These are phyloP conservation scores for Paramecium pentaurelia DNA, from an alignment of 73 alveolate species.

Conservation along the genomic window DNA sequence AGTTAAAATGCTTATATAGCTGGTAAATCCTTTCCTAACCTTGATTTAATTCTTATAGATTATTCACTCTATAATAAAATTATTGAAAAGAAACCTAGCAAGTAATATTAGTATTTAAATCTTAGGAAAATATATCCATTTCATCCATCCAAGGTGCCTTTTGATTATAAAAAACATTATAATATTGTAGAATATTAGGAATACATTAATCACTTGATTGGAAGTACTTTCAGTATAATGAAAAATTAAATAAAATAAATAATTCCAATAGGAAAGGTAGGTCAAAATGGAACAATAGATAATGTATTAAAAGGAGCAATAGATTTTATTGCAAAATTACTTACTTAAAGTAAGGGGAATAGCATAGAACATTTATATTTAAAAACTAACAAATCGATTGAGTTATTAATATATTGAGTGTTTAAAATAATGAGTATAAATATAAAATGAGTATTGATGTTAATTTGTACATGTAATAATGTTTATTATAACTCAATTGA, in stretches of 20 bases:
- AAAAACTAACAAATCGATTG: not conserved
- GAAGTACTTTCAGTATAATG: not conserved
- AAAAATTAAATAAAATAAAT: not conserved
- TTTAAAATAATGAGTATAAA: not conserved
- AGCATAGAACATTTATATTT: not conserved
- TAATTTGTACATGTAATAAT: not conserved
- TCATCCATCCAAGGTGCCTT: not conserved
- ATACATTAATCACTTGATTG: not conserved
- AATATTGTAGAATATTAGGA: not conserved
- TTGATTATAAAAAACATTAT: not conserved
- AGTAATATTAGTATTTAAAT: not conserved
- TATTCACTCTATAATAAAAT: not conserved
- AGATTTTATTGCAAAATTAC: not conserved
- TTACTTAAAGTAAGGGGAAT: not conserved
- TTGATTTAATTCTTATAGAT: not conserved
- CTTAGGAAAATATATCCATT: not conserved
- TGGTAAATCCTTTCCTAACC: not conserved
- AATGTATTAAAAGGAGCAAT: not conserved
- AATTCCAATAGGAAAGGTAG: not conserved
- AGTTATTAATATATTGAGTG: not conserved
- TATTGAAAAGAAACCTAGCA: not conserved
- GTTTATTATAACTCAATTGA: constrained; percentile 50
- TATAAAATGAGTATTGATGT: not conserved
- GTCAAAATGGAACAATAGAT: not conserved
- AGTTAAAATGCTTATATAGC: not conserved